Evolutionary conservation across 1,139 yeast genomes (phyloP).

Genomic region (Martiniozyma asiatica): DNA sequence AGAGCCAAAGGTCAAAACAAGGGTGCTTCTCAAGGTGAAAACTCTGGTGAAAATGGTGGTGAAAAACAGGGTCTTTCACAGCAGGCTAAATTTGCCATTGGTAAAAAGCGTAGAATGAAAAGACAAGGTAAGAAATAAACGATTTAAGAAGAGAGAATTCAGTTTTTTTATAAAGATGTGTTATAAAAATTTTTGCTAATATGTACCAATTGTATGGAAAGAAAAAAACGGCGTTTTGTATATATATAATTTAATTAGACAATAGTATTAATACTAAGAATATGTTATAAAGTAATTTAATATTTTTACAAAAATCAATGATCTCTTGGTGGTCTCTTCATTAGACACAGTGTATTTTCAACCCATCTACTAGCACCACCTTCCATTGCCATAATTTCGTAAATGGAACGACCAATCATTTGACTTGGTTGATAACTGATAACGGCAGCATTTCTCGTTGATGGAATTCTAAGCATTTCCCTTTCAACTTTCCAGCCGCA

Average conservation of each 20-base stretch:
- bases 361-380: constrained; percentile 94
- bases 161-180: too few relatives aligned
- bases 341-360: constrained; percentile 57
- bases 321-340: constrained; percentile 38
- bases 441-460: constrained; percentile 86
- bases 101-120: constrained; percentile 59
- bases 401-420: constrained; percentile 29
- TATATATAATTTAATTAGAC: too few relatives aligned
- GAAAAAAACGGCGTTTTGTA: too few relatives aligned
- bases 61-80: constrained; percentile 12
- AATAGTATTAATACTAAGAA: neutral
- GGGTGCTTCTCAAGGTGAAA: constrained; percentile 24
- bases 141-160: too few relatives aligned
- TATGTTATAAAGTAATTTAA: neutral
- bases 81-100: constrained; percentile 50
- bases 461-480: constrained; percentile 87
- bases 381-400: constrained; percentile 52
- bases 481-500: constrained; percentile 80
- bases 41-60: too few relatives aligned
- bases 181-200: too few relatives aligned
- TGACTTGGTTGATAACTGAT: constrained; percentile 44
- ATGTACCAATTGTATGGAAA: too few relatives aligned
- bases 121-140: constrained; percentile 10
- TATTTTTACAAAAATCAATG: constrained; percentile 27
- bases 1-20: constrained; percentile 29